Percentiles rank a stretch among this genome's conserved stretches.
These are phyloP conservation scores for Phaeodactylum tricornutum DNA, from an alignment of 108 stramenopile genomes.

Conservation along the genomic window DNA sequence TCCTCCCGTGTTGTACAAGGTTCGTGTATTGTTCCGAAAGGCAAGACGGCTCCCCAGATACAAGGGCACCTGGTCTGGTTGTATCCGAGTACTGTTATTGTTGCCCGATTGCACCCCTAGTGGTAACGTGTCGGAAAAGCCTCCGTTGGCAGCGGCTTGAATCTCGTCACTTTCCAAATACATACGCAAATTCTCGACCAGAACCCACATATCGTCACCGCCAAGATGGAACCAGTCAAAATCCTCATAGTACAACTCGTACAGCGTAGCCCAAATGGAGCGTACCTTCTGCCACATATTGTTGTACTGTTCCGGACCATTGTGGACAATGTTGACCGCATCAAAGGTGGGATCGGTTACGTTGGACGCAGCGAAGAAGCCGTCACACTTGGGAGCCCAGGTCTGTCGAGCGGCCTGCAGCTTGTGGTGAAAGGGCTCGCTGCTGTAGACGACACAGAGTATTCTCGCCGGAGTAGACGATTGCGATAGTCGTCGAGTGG, in stretches of 20 bases:
- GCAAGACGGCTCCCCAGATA: slow-evolving; percentile 24
- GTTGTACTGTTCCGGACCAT: slow-evolving; percentile 26
- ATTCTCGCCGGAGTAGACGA: slow-evolving; percentile 44
- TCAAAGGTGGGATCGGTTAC: slow-evolving; percentile 28
- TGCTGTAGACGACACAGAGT: slow-evolving; percentile 72
- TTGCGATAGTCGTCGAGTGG: too few species aligned
- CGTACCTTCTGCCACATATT: slow-evolving; percentile 34
- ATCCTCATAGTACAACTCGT: slow-evolving; percentile 68
- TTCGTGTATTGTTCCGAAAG: too few species aligned
- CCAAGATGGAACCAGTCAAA: slow-evolving; percentile 89
- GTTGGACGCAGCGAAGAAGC: slow-evolving; percentile 54
- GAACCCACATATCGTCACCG: slow-evolving; percentile 88
- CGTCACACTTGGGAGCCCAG: slow-evolving; percentile 62
- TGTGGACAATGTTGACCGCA: slow-evolving; percentile 34
- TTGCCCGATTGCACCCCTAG: slow-evolving; percentile 38
- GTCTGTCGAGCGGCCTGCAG: slow-evolving; percentile 35
- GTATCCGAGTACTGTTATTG: slow-evolving; percentile 12
- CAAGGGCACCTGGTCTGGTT: not conserved
- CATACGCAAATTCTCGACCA: slow-evolving; percentile 76
- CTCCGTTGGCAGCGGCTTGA: slow-evolving; percentile 64
- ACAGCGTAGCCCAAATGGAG: slow-evolving; percentile 76
- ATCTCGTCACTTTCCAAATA: slow-evolving; percentile 57
- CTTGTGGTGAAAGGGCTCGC: slow-evolving; percentile 26
- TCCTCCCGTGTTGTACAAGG: slow-evolving; percentile 75
- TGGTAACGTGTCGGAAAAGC: too few species aligned